A percentile compares a stretch with the other conserved stretches of the same genome.
Conservation (phyloP, 805 yeast genomes). For the Candida peoriensis region DNA sequence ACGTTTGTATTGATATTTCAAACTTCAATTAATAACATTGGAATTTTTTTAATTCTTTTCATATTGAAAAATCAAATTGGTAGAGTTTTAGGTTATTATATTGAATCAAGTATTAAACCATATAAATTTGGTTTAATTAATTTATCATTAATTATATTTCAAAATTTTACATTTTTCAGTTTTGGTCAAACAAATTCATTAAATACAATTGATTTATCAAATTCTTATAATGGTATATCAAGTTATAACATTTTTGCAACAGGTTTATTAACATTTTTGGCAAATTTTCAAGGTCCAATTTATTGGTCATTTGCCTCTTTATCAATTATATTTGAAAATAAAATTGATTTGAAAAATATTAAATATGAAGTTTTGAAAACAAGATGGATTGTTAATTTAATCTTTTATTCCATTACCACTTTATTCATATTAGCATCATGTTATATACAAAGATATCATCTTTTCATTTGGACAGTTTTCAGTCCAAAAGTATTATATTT, state of each 20-base stretch:
- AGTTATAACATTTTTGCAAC: slow-evolving; percentile 66
- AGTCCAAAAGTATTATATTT: slow-evolving; percentile 86
- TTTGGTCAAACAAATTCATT: slow-evolving; percentile 89
- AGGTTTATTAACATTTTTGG: slow-evolving; percentile 69
- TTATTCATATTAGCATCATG: slow-evolving; percentile 64
- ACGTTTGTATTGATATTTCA: slow-evolving; percentile 44
- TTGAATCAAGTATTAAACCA: background rate
- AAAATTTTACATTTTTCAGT: slow-evolving; percentile 76
- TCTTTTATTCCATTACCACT: slow-evolving; percentile 59
- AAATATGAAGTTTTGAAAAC: slow-evolving; percentile 33
- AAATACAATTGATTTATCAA: slow-evolving; percentile 84
- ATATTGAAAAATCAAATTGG: slow-evolving; percentile 20
- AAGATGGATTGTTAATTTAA: slow-evolving; percentile 11
- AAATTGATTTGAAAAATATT: slow-evolving; percentile 12
- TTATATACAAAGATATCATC: slow-evolving; percentile 67
- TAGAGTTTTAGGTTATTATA: slow-evolving; percentile 1
- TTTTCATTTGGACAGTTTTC: slow-evolving; percentile 97
- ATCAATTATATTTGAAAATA: slow-evolving; percentile 33
- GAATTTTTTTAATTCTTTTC: slow-evolving; percentile 39
- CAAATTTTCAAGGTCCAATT: slow-evolving; percentile 84
- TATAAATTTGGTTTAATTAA: slow-evolving; percentile 9
- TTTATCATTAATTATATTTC: slow-evolving; percentile 42
- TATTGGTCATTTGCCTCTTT: slow-evolving; percentile 63
- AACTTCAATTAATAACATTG: slow-evolving; percentile 42
- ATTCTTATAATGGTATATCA: slow-evolving; percentile 85